A percentile compares a stretch with the other conserved stretches of the same genome.
phyloP scores from a whole-genome alignment of 495 filamentous ascomycete species.

The Wilcoxina mikolae region DNA sequence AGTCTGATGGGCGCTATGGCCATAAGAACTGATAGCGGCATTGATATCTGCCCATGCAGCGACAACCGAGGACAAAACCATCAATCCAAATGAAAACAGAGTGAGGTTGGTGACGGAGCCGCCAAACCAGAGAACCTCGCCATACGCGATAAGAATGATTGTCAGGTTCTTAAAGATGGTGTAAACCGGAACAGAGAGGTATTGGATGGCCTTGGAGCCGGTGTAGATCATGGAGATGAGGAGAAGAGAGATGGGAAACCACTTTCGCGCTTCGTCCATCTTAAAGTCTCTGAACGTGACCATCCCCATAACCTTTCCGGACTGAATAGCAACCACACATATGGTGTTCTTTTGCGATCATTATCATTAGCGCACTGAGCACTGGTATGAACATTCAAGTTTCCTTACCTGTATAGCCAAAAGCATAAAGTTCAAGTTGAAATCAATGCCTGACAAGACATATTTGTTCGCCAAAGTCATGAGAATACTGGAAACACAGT shows the following conservation, averaged over 20 bases:
- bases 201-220: conserved; percentile 88
- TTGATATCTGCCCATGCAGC: conserved; percentile 98
- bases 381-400: conserved; percentile 6
- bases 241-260: conserved; percentile 94
- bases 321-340: conserved; percentile 75
- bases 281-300: conserved; percentile 90
- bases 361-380: conserved; percentile 14
- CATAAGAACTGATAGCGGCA: conserved; percentile 54
- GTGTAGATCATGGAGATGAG: conserved; percentile 99
- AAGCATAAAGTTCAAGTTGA: conserved; percentile 95
- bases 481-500: conserved; percentile 86
- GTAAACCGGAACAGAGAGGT: conserved; percentile 93
- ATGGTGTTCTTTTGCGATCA: conserved; percentile 56
- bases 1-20: conserved; percentile 43
- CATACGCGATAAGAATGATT: conserved; percentile 96
- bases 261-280: conserved; percentile 76
- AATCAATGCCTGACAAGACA: conserved; percentile 74
- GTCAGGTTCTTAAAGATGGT: conserved; percentile 99
- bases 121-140: conserved; percentile 97
- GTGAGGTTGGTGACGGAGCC: conserved; percentile 78
- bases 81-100: conserved; percentile 89
- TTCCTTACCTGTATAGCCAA: conserved; percentile 70
- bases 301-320: conserved; percentile 64
- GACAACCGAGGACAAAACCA: conserved; percentile 89
- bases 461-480: conserved; percentile 99